Base-by-base conservation (phyloP, 2,329 filamentous ascomycete genomes). In the Fusarium lyarnte region DNA sequence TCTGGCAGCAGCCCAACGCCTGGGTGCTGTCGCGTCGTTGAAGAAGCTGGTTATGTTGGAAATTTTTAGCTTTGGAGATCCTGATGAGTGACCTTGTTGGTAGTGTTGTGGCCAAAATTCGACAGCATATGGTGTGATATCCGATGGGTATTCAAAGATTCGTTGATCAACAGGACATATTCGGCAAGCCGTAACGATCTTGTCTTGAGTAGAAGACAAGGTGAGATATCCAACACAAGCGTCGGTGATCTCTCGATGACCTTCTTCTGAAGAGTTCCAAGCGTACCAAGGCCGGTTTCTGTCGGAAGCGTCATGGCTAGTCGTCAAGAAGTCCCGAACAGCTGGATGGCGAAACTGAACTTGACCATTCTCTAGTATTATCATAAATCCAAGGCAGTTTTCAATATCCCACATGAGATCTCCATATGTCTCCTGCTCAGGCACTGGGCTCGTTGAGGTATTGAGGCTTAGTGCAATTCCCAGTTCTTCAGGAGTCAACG, bases 21-120 rank as follows among this genome's bases (percentile, higher is more conserved):
- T 12, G 11, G 29, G 19, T 19, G 51, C 51, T 2, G 36, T 6
- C 4, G 10, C 36, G 3, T 54, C 10, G 14, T 14, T 3, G 21
- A 54, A n/a, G 36, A 54, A 42, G 8, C 1, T n/a, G 17, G 36
- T 1, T 21, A 42, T 29, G 3, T 2, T 42, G 13, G 25, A 11
- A 1, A 16, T 2, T 1, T 3, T 0, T 31, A n/a, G 4, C 1
- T 29, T 31, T 14, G 21, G 11, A 9, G 10, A 31, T 23, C 7
- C 14, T 29, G 4, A 2, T 4, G 16, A 31, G 2, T 23, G 7
- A 2, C 51, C 25, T 13, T 11, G 23, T 13, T 13, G 35, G 3
- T 54, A 31, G 8, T 54, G 51, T 4, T 29, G 3, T 23, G 11
- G 2, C 51, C 51, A 54, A 8, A 23, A 54, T 23, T 54, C 21